phyloP scores from a whole-genome alignment of 768 basidiomycete genomes.

The Chalciporus chontae region DNA sequence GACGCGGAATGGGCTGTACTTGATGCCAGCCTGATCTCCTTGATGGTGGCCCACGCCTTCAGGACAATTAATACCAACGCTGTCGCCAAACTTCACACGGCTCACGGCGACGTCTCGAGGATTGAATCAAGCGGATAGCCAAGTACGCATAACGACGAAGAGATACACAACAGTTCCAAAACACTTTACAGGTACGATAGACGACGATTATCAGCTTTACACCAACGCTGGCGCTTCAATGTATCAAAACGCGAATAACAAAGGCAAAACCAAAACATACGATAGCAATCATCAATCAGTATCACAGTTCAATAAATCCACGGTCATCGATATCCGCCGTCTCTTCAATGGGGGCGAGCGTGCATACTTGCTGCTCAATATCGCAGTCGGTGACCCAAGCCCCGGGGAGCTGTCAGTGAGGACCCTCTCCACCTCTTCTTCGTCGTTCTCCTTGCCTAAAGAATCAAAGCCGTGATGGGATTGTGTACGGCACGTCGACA shows the following conservation, averaged over 20 bases:
- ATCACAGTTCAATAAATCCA: conserved; percentile 14
- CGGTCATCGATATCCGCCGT: conserved; percentile 40
- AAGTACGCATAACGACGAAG: conserved; percentile 6
- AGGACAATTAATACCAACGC: conserved; percentile 10
- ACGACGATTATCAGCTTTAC: conserved; percentile 12
- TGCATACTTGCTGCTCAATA: conserved; percentile 13
- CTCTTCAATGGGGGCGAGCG: conserved; percentile 48
- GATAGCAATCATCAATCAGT: conserved; percentile 18
- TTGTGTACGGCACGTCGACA: conserved; percentile 38
- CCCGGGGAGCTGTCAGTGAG: conserved; percentile 20
- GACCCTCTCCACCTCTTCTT: conserved; percentile 33
- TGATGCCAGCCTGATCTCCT: conserved; percentile 29
- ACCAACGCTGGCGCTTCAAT: conserved; percentile 1
- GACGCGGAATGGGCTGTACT: conserved; percentile 18
- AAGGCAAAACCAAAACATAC: conserved; percentile 10
- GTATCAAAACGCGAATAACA: not conserved
- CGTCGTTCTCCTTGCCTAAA: conserved; percentile 25
- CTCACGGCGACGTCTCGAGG: not conserved
- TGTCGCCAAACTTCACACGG: conserved; percentile 22
- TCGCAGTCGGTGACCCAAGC: conserved; percentile 20
- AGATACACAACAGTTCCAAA: conserved; percentile 29
- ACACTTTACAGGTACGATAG: conserved; percentile 33
- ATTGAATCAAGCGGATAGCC: conserved; percentile 2
- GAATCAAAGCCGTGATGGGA: conserved; percentile 8
- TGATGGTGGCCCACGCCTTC: conserved; percentile 21